phyloP scores from a whole-genome alignment of 305 asterid species.

The Solanum chacoense region DNA sequence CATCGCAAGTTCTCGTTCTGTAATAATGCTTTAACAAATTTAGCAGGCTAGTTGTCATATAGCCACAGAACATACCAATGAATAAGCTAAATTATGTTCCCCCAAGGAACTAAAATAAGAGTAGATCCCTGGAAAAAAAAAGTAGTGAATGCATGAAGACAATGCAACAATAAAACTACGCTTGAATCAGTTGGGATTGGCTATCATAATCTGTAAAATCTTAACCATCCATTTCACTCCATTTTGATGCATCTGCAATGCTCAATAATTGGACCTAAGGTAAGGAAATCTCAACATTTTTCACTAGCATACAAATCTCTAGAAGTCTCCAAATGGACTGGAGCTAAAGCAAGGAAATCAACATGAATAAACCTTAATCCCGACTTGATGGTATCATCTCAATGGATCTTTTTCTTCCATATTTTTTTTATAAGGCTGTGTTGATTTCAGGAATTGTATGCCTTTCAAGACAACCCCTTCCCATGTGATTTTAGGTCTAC shows the following conservation, averaged over 20 bases:
- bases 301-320: neutral
- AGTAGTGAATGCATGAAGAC: neutral
- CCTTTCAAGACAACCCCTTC: neutral
- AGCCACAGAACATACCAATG: neutral
- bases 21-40: neutral
- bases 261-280: neutral
- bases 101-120: neutral
- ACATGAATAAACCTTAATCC: neutral
- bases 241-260: neutral
- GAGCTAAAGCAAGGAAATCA: neutral
- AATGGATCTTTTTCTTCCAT: neutral
- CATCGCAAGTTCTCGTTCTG: neutral
- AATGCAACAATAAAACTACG: neutral
- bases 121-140: neutral
- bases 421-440: neutral
- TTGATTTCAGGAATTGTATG: neutral
- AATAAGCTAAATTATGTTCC: neutral
- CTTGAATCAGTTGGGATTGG: neutral
- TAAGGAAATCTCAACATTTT: neutral
- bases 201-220: neutral
- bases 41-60: neutral
- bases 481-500: neutral
- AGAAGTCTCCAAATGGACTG: neutral
- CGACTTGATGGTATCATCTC: neutral
- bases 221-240: neutral